Evolutionary conservation across 306 rosid species (phyloP).

Genomic region (Bauhinia variegata): DNA sequence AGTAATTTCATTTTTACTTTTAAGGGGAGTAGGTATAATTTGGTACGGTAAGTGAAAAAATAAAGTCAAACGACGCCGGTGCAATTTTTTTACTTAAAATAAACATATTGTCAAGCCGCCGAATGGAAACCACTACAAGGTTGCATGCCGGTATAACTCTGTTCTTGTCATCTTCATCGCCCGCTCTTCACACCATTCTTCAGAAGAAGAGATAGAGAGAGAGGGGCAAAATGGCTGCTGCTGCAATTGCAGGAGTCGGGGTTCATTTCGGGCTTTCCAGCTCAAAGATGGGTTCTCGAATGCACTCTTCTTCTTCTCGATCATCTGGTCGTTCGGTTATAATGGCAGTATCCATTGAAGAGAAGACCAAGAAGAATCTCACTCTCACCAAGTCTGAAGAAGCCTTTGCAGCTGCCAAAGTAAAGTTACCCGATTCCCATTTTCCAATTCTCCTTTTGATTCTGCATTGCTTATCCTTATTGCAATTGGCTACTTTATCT

Average conservation of each 20-base stretch:
- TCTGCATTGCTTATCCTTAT: background rate
- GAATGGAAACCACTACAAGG: too few species aligned
- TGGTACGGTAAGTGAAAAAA: too few species aligned
- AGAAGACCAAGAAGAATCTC: conserved; percentile 63
- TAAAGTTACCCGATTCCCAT: conserved; percentile 17
- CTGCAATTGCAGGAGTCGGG: conserved; percentile 47
- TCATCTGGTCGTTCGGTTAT: conserved; percentile 40
- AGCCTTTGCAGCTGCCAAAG: conserved; percentile 92
- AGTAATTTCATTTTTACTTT: too few species aligned
- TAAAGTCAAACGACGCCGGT: too few species aligned
- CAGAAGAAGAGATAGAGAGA: background rate
- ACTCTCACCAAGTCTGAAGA: conserved; percentile 77
- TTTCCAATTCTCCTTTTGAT: background rate
- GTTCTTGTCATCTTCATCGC: conserved; percentile 8
- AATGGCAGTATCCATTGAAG: conserved; percentile 79
- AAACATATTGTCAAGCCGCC: too few species aligned
- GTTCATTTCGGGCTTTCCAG: conserved; percentile 49
- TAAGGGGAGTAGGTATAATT: too few species aligned
- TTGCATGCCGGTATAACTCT: background rate
- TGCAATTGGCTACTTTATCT: background rate
- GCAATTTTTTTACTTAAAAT: too few species aligned
- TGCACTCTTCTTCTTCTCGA: conserved; percentile 27
- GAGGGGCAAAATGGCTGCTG: conserved; percentile 45
- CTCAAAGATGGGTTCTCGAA: conserved; percentile 26
- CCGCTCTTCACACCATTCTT: background rate